These are phyloP conservation scores for Tuber calosporum DNA, from an alignment of 495 filamentous ascomycete genomes.

Conservation along the genomic window DNA sequence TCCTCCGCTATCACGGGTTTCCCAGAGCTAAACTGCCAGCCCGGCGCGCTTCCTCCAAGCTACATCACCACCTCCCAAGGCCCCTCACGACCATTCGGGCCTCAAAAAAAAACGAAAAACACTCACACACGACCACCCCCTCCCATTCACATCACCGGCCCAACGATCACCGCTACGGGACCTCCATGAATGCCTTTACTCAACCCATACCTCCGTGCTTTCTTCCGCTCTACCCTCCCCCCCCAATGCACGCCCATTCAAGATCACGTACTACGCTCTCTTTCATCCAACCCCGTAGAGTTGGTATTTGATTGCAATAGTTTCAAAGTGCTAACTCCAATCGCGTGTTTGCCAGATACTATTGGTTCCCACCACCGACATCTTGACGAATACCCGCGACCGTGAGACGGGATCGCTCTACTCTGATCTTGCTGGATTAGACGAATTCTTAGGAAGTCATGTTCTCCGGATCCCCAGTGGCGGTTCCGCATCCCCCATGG, in stretches of 20 bases:
- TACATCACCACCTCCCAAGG: conserved; percentile 3
- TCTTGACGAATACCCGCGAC: conserved; percentile 80
- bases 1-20: not conserved
- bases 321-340: not conserved
- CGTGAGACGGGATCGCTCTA: conserved; percentile 71
- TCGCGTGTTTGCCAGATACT: conserved; percentile 55
- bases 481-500: conserved; percentile 51
- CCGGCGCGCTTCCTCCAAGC: not conserved
- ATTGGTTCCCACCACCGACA: conserved; percentile 87
- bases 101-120: conserved; percentile 11
- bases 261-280: conserved; percentile 60
- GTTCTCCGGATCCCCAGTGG: conserved; percentile 73
- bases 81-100: not conserved
- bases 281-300: not conserved
- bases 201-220: conserved; percentile 96
- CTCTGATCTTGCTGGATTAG: conserved; percentile 71
- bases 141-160: conserved; percentile 2
- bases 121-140: not conserved
- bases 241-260: conserved; percentile 87
- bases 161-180: conserved; percentile 20
- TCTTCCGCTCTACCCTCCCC: conserved; percentile 91
- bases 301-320: conserved; percentile 11
- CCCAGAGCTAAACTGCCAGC: not conserved
- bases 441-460: conserved; percentile 96
- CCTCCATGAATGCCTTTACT: conserved; percentile 88